phyloP scores from a whole-genome alignment of 2,329 filamentous ascomycete species.

The Gliomastix tumulicola region DNA sequence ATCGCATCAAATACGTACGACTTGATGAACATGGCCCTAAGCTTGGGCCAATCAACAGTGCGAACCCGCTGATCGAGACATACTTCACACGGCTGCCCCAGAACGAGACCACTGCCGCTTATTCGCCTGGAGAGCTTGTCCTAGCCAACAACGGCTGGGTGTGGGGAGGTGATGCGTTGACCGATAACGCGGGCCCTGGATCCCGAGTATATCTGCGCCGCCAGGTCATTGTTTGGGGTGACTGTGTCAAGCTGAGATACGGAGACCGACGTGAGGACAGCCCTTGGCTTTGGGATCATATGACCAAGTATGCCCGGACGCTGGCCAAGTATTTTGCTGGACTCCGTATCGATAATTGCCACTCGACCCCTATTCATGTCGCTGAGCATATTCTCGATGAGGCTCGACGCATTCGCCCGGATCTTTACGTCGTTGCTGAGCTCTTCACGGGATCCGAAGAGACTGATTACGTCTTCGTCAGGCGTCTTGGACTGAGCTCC shows the following conservation, averaged over 20 bases:
- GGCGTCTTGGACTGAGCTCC: slow-evolving; percentile 82
- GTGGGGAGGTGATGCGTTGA: slow-evolving; percentile 91
- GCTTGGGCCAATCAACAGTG: slow-evolving; percentile 67
- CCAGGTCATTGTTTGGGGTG: slow-evolving; percentile 96
- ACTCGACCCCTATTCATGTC: slow-evolving; percentile 90
- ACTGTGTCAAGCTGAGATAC: slow-evolving; percentile 95
- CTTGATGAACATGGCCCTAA: slow-evolving; percentile 90
- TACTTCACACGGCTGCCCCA: slow-evolving; percentile 88
- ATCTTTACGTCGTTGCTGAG: slow-evolving; percentile 89
- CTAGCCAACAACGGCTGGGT: slow-evolving; percentile 98
- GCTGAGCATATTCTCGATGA: slow-evolving; percentile 93
- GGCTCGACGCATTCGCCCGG: slow-evolving; percentile 79
- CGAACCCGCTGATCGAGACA: slow-evolving; percentile 80
- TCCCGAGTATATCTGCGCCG: slow-evolving; percentile 91
- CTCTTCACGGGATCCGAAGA: slow-evolving; percentile 93
- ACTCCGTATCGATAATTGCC: slow-evolving; percentile 96
- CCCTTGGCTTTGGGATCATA: slow-evolving; percentile 91
- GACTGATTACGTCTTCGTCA: slow-evolving; percentile 94
- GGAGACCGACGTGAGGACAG: slow-evolving; percentile 75
- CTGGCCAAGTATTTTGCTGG: slow-evolving; percentile 94
- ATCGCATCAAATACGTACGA: slow-evolving; percentile 89
- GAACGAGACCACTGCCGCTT: slow-evolving; percentile 71
- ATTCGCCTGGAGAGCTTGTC: slow-evolving; percentile 69
- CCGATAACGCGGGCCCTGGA: slow-evolving; percentile 85
- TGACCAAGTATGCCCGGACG: slow-evolving; percentile 85